Percentiles rank a stretch among this genome's conserved stretches.
phyloP scores from a whole-genome alignment of 2,329 filamentous ascomycete genomes.

The Xylaria sp. region DNA sequence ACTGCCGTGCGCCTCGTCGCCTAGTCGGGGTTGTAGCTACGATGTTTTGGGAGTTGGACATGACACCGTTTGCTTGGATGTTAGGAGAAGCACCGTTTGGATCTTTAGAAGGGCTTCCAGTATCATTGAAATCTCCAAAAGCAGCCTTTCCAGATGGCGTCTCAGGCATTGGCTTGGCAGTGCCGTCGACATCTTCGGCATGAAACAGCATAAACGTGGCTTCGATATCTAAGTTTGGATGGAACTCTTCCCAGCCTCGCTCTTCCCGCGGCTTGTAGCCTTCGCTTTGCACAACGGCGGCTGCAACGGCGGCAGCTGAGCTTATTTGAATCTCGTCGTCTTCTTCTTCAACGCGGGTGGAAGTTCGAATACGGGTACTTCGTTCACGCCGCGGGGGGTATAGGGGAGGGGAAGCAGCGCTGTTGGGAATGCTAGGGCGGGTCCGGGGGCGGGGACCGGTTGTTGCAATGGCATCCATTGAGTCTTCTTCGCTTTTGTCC shows the following conservation, averaged over 20 bases:
- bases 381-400: slow-evolving; percentile 62
- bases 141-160: slow-evolving; percentile 42
- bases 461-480: slow-evolving; percentile 54
- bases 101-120: slow-evolving; percentile 54
- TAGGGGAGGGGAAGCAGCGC: slow-evolving; percentile 52
- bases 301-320: slow-evolving; percentile 87
- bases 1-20: slow-evolving; percentile 53
- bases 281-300: slow-evolving; percentile 87
- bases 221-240: slow-evolving; percentile 92
- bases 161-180: slow-evolving; percentile 54
- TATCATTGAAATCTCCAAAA: slow-evolving; percentile 49
- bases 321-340: slow-evolving; percentile 74
- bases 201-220: slow-evolving; percentile 77
- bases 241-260: slow-evolving; percentile 96
- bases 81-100: slow-evolving; percentile 51
- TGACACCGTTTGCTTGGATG: slow-evolving; percentile 43
- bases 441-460: slow-evolving; percentile 59
- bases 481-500: slow-evolving; percentile 71
- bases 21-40: slow-evolving; percentile 48
- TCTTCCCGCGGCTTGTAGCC: slow-evolving; percentile 98
- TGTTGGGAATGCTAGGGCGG: slow-evolving; percentile 56
- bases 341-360: slow-evolving; percentile 55
- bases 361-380: slow-evolving; percentile 61
- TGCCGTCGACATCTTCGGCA: slow-evolving; percentile 84
- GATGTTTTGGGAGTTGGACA: slow-evolving; percentile 33